Evolutionary conservation across 2,329 filamentous ascomycete species (phyloP), one percentile per base, ranked within the genome.

Genomic region (Paramyrothecium roridum): DNA sequence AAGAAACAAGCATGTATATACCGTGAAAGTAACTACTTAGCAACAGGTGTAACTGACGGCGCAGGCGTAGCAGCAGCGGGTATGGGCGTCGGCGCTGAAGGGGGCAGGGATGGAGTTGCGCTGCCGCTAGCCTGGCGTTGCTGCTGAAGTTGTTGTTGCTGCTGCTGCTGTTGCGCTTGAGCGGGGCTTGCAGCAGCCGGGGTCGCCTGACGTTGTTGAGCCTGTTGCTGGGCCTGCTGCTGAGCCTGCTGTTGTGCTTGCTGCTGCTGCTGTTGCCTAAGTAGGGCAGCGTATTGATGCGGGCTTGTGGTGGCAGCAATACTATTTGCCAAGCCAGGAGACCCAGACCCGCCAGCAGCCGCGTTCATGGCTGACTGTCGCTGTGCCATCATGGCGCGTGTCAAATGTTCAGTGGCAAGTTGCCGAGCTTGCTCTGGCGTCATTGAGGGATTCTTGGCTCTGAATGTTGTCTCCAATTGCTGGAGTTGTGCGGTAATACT

Each of bases 221-320:
- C 13, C 19, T 60, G 62, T 21, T 66, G 60, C 62, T 57, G 65
- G 56, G 50, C 60, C 57, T 63, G 70, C 30, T 64, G 69, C 53
- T 57, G 64, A 57, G 63, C 63, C 19, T 62, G 61, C n/a, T 69
- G 67, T 3, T 59, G 64, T 12, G 72, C 71, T 57, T 72, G 78
- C 26, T 76, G 73, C 57, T 83, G 80, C 58, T 84, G 82, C 61
- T 85, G 82, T 43, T 82, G 80, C 48, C 82, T 71, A 10, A 85
- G 75, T 34, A 85, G 70, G 54, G 83, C 81, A 2, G 82, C 82
- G 62, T 85, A 85, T 58, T 85, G 82, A 45, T 85, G 81, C 26
- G 82, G 82, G 55, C 79, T 82, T 2, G 76, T 74, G 1, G 78
- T 79, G 19, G 74, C 73, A 1, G 75, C 70, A 50, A 81, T 74